phyloP scores from a whole-genome alignment of 108 stramenopile species.

The Seminavis robusta region DNA sequence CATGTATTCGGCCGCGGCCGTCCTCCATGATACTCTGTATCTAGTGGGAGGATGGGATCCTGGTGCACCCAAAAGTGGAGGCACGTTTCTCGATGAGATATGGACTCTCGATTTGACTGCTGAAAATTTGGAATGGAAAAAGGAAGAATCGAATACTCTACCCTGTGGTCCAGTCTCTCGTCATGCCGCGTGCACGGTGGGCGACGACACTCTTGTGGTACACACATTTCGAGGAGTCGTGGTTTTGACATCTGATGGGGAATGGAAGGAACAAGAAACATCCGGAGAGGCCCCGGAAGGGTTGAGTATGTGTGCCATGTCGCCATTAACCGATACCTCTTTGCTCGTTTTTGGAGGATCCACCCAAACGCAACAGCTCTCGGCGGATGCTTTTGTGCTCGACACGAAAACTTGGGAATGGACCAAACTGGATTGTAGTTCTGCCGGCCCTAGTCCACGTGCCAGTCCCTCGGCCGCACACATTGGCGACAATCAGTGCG shows the following conservation, averaged over 20 bases:
- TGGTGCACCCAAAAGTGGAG: slow-evolving; percentile 14
- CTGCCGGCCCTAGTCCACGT: too few relatives aligned
- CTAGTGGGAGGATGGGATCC: slow-evolving; percentile 24
- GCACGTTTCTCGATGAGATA: slow-evolving; percentile 11
- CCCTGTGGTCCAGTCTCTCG: slow-evolving; percentile 14
- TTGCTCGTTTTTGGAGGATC: slow-evolving; percentile 18
- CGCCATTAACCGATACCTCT: not conserved
- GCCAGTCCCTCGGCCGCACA: not conserved
- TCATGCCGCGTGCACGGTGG: slow-evolving; percentile 11
- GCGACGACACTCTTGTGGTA: slow-evolving; percentile 4
- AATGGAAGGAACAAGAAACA: not conserved
- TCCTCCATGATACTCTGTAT: slow-evolving; percentile 5
- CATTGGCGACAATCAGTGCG: not conserved
- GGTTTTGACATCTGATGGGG: slow-evolving; percentile 2
- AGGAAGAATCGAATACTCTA: not conserved
- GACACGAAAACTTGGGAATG: slow-evolving; percentile 8
- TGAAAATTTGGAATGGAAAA: too few relatives aligned
- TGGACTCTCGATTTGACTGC: not conserved
- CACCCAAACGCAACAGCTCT: slow-evolving; percentile 4
- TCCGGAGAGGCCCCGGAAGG: slow-evolving; percentile 6
- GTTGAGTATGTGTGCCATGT: slow-evolving; percentile 15
- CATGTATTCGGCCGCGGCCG: slow-evolving; percentile 8
- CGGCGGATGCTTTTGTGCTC: slow-evolving; percentile 4
- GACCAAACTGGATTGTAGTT: too few relatives aligned
- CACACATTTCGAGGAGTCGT: slow-evolving; percentile 11